Evolutionary conservation across 2,329 filamentous ascomycete genomes (phyloP), one percentile per base, ranked within the genome.

Genomic region (Botrytis deweyae): DNA sequence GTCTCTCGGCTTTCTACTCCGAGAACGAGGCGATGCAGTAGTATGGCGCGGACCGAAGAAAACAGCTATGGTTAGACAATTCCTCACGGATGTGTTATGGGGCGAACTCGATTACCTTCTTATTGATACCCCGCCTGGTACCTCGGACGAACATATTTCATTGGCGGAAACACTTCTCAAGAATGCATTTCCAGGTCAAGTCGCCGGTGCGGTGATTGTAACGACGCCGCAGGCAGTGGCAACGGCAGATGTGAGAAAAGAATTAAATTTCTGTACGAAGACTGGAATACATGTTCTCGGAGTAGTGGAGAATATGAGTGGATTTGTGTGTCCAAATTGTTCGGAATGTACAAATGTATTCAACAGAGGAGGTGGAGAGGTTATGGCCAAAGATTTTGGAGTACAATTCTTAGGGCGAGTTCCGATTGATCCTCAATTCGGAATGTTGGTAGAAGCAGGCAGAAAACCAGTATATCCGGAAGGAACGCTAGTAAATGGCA

Each of bases 31-130:
- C 76, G 94, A 98, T 79, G 95, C 96, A 0, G 95, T 99, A 0
- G 96, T 99, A 58, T 99, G 96, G 96, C 90, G 96, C 71, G 96
- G 96, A 0, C 96, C 96, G 3, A 99, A 99, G 84, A 99, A 99
- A 85, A 99, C 96, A 7, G 96, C 96, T 69, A 99, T 99, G 96
- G 94, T 99, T 74, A 90, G 95, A 59, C 96, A 99, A 82, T 99
- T 99, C 81, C 86, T 99, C 42, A 92, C 93, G 1, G 95, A 98
- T 80, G 95, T 98, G 7, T 87, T 93, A 44, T 98, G 96, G 96
- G 88, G 89, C 72, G 88, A 91, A 38, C 89, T 93, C n/a, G 95
- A 98, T 82, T 98, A 93, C 81, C 87, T 99, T 0, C 88, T 99
- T 74, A 93, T 99, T 80, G 96, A 99, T 83, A 99, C 96, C 4